Percentiles rank a stretch among this genome's conserved stretches.
Conservation (phyloP, 371 early-diverging fungal species). For the Blakeslea trispora region DNA sequence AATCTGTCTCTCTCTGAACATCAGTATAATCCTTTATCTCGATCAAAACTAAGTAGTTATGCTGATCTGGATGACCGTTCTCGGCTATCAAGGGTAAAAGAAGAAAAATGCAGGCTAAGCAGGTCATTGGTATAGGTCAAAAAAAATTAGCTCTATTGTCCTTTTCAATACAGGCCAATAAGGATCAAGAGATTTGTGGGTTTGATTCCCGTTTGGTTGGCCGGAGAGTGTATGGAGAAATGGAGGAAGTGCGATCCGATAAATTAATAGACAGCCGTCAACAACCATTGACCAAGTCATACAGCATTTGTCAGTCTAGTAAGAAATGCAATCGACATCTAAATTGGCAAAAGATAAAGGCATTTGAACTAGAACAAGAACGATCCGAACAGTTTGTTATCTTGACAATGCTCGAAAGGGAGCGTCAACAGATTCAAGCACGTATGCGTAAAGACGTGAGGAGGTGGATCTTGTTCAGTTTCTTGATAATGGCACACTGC, state of each 20-base stretch:
- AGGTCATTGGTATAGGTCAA: constrained; percentile 21
- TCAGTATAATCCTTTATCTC: constrained; percentile 28
- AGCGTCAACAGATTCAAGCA: constrained; percentile 43
- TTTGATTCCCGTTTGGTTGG: constrained; percentile 61
- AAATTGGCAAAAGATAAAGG: constrained; percentile 55
- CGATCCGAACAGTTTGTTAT: constrained; percentile 37
- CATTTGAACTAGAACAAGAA: constrained; percentile 57
- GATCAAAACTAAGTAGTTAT: constrained; percentile 25
- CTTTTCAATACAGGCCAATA: constrained; percentile 17
- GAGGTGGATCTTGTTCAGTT: constrained; percentile 31
- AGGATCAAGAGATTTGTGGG: constrained; percentile 44
- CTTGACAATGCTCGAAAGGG: constrained; percentile 35
- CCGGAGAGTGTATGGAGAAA: constrained; percentile 41
- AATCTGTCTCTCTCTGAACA: too few species aligned
- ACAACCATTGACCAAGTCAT: constrained; percentile 7
- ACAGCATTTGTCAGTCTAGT: constrained; percentile 28
- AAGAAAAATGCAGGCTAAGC: constrained; percentile 29
- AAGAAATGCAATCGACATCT: constrained; percentile 47
- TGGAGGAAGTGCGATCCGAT: constrained; percentile 15
- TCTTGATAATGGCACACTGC: constrained; percentile 34
- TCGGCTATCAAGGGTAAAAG: constrained; percentile 26
- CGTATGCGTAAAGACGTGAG: constrained; percentile 46
- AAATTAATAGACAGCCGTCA: constrained; percentile 5
- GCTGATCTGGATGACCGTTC: constrained; percentile 44
- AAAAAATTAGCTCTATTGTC: constrained; percentile 25